Evolutionary conservation across 768 basidiomycete species (phyloP).

Genomic region (Podaxis carcinomalis): DNA sequence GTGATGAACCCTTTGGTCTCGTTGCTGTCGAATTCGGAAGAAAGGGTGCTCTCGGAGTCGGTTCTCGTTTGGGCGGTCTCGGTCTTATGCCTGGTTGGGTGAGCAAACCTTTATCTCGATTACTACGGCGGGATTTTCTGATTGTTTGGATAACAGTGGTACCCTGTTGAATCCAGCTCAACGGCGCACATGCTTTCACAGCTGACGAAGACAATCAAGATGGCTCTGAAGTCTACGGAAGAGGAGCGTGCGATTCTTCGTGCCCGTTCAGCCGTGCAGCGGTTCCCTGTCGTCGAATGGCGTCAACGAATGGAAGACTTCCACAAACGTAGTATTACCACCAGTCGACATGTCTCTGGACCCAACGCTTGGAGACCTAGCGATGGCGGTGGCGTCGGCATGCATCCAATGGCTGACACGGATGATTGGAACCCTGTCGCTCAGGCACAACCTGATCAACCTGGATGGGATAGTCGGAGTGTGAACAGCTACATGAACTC

Average conservation of each 20-base stretch:
- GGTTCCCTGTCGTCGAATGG: slow-evolving; percentile 98
- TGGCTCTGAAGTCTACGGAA: slow-evolving; percentile 86
- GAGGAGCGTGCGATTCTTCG: slow-evolving; percentile 91
- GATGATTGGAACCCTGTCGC: slow-evolving; percentile 79
- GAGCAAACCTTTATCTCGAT: slow-evolving; percentile 24
- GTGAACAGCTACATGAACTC: slow-evolving; percentile 37
- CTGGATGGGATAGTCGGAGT: slow-evolving; percentile 74
- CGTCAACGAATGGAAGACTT: slow-evolving; percentile 94
- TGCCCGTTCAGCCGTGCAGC: slow-evolving; percentile 90
- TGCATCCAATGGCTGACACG: slow-evolving; percentile 53
- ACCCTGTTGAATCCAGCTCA: slow-evolving; percentile 91
- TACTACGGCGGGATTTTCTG: neutral
- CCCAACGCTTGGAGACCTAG: slow-evolving; percentile 73
- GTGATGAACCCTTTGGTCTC: slow-evolving; percentile 94
- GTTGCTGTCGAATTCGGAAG: slow-evolving; percentile 96
- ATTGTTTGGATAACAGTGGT: slow-evolving; percentile 59
- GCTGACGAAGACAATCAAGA: slow-evolving; percentile 89
- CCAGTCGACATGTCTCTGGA: slow-evolving; percentile 67
- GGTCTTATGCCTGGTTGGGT: slow-evolving; percentile 99
- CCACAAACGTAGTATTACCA: slow-evolving; percentile 77
- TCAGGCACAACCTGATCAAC: slow-evolving; percentile 62
- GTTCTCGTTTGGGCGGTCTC: slow-evolving; percentile 88
- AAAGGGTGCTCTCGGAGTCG: slow-evolving; percentile 95
- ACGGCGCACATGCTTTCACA: slow-evolving; percentile 95
- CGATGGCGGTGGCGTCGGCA: slow-evolving; percentile 51